Evolutionary conservation across 1,284 basidiomycete genomes (phyloP).

Genomic region (Limonomyces culmigenus): DNA sequence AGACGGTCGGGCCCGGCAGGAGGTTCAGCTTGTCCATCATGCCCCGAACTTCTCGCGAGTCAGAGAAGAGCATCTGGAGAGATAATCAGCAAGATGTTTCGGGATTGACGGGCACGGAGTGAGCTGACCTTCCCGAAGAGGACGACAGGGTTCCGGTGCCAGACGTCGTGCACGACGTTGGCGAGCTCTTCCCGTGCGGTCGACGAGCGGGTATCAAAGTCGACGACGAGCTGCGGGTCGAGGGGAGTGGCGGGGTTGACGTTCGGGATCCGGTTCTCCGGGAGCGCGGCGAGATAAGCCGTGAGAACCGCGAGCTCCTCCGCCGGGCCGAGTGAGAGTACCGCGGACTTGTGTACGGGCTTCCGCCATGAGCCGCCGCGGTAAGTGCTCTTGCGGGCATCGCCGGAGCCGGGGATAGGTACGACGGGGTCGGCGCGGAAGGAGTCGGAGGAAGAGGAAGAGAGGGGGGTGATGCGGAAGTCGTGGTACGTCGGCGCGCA

Average conservation of each 20-base stretch:
- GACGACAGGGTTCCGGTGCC: slow-evolving; percentile 63
- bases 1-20: slow-evolving; percentile 46
- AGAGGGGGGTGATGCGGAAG: slow-evolving; percentile 2
- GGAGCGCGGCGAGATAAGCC: slow-evolving; percentile 61
- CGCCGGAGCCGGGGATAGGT: too few relatives aligned
- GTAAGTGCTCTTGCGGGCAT: too few relatives aligned
- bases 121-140: slow-evolving; percentile 56
- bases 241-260: slow-evolving; percentile 52
- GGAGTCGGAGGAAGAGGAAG: too few relatives aligned
- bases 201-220: slow-evolving; percentile 56
- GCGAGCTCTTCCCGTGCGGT: slow-evolving; percentile 21
- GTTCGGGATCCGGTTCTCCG: slow-evolving; percentile 53
- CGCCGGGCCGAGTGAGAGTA: slow-evolving; percentile 28
- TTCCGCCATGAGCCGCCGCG: too few relatives aligned
- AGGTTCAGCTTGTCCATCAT: slow-evolving; percentile 45
- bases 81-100: neutral
- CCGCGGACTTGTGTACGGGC: too few relatives aligned
- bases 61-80: slow-evolving; percentile 38
- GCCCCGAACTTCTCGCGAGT: slow-evolving; percentile 50
- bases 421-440: too few relatives aligned
- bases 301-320: slow-evolving; percentile 71
- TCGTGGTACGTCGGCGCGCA: neutral
- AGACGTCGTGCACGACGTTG: slow-evolving; percentile 23
- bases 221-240: slow-evolving; percentile 66
- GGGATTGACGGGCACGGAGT: slow-evolving; percentile 1